Evolutionary conservation across 2,329 filamentous ascomycete species (phyloP).

Genomic region (Dactylellina sp.): DNA sequence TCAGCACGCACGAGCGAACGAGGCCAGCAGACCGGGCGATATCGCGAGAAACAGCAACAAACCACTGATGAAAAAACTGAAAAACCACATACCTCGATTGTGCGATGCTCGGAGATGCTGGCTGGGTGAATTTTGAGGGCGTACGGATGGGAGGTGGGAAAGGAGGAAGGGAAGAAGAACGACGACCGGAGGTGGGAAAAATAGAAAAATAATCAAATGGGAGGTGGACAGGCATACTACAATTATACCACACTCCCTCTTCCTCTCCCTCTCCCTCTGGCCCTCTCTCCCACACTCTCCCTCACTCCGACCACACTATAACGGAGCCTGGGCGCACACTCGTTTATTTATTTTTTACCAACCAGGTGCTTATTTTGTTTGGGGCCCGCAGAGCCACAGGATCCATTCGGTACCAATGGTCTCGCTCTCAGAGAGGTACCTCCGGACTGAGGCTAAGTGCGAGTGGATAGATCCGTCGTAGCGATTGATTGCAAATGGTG

Average conservation of each 20-base stretch:
- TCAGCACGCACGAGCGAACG: constrained; percentile 7
- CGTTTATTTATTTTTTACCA: too few relatives aligned
- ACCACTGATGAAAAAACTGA: constrained; percentile 40
- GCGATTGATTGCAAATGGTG: background rate
- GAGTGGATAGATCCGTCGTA: background rate
- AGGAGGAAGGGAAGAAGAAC: constrained; percentile 36
- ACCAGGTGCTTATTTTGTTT: too few relatives aligned
- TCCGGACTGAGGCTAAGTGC: background rate
- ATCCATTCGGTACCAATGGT: too few relatives aligned
- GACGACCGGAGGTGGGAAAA: constrained; percentile 48
- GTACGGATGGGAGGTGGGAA: constrained; percentile 38
- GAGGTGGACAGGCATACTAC: constrained; percentile 8
- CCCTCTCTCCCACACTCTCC: too few relatives aligned
- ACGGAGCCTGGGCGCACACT: constrained; percentile 49
- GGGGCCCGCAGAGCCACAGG: constrained; percentile 5
- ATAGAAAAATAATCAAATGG: constrained; percentile 45
- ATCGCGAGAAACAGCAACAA: constrained; percentile 51
- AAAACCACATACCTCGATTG: constrained; percentile 56
- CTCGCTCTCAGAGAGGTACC: background rate
- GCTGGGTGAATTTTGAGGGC: constrained; percentile 40
- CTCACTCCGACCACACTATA: constrained; percentile 10
- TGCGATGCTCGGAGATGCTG: constrained; percentile 19
- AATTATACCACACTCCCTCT: background rate
- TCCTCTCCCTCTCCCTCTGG: too few relatives aligned
- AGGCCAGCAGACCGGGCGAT: constrained; percentile 16